Conservation (phyloP, 2,329 filamentous ascomycete genomes). For the Calonectria henricotiae region DNA sequence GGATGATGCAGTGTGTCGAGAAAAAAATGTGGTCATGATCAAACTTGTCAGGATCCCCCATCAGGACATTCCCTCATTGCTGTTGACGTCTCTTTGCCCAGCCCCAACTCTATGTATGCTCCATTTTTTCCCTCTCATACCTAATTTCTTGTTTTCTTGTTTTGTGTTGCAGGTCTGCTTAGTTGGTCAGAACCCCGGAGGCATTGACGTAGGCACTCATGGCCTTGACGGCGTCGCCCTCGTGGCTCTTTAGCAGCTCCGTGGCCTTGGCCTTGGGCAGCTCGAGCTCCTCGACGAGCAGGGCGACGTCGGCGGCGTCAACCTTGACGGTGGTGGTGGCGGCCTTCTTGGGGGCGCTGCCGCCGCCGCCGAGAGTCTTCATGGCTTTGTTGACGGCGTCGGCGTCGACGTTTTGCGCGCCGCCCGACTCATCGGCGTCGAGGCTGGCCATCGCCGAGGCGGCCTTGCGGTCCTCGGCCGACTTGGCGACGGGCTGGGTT, state of each 20-base stretch:
- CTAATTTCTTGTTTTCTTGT: not conserved
- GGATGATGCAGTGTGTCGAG: not conserved
- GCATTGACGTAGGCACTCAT: conserved; percentile 71
- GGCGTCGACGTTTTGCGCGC: conserved; percentile 75
- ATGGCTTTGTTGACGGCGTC: conserved; percentile 82
- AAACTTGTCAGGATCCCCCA: not conserved
- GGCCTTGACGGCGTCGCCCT: conserved; percentile 79
- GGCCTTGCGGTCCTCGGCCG: conserved; percentile 84
- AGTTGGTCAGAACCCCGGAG: conserved; percentile 35
- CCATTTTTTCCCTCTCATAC: no score
- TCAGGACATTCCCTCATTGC: not conserved
- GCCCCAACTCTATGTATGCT: not conserved
- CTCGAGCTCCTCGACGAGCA: conserved; percentile 83
- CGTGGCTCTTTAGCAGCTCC: conserved; percentile 80
- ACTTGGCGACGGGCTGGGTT: conserved; percentile 69
- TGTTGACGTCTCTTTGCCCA: conserved; percentile 29
- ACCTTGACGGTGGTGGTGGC: conserved; percentile 75
- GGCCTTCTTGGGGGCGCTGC: conserved; percentile 45
- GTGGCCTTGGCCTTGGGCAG: conserved; percentile 81
- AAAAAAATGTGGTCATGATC: not conserved
- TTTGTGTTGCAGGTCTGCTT: not conserved
- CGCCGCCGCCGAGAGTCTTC: conserved; percentile 70
- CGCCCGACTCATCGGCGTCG: conserved; percentile 67
- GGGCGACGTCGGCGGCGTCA: conserved; percentile 78
- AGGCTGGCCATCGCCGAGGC: conserved; percentile 82